Evolutionary conservation across 177 flowering plant genomes (phyloP), one percentile per base, ranked within the genome.

Genomic region (Vitis hybrid): DNA sequence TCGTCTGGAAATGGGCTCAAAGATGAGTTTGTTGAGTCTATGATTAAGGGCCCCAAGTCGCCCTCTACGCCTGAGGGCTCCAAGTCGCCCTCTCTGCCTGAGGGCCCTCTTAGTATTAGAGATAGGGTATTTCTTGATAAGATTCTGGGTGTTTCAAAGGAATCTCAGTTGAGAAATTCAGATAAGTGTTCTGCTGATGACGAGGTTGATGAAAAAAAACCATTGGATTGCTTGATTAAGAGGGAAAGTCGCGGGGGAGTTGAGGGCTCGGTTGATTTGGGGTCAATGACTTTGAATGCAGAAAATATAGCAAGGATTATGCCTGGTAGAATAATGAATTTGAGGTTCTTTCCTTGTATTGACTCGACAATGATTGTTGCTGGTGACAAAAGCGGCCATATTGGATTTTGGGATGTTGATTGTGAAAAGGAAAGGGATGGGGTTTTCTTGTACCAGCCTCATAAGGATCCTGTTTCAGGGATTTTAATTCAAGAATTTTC

Each of bases 341-440:
- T 82, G 48, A 88, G 87, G 56, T 79, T 81, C 62, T 76, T 75
- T 10, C 87, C 87, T 3, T 51, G 62, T 68, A 58, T 14, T 31
- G 26, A 65, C 60, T 1, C 63, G 67, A 81, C 61, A 39, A 77
- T 84, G 75, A 26, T 84, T 48, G 79, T 68, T 4, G 77, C 72
- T 0, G 87, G 85, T 16, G 78, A 78, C 63, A 81, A 77, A 62
- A 50, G 59, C 60, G 98, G 96, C 11, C 69, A 89, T 81, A 67
- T 90, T 55, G 88, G 84, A 2, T 87, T 93, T 70, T 93, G 98
- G 96, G 79, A 93, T 83, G 76, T 79, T 33, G 82, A 88, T 67
- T 53, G 31, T 26, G 45, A 73, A 3, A 83, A 75, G 48, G 88
- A 80, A 15, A 82, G 78, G 53, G 74, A 84, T 80, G 84, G 81